These are phyloP conservation scores for Kluyveromyces siamensis DNA, from an alignment of 805 yeast genomes.

Conservation along the genomic window DNA sequence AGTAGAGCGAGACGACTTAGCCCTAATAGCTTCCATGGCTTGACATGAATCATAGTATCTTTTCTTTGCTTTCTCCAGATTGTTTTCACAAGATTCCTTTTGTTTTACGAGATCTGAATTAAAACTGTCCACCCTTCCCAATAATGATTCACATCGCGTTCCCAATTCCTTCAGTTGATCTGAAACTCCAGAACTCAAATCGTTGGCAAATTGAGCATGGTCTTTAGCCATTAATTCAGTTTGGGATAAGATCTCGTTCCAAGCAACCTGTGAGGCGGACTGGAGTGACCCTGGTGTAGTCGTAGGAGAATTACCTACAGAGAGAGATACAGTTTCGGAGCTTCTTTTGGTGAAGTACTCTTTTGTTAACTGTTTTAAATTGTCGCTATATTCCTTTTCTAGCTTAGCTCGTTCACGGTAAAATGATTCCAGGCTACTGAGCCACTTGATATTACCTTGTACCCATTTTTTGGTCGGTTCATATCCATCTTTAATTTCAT, in stretches of 20 bases:
- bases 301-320: conserved; percentile 87
- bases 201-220: conserved; percentile 47
- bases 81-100: conserved; percentile 28
- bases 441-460: conserved; percentile 60
- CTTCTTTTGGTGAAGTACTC: conserved; percentile 74
- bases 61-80: conserved; percentile 40
- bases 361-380: conserved; percentile 51
- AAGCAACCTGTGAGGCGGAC: conserved; percentile 74
- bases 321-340: conserved; percentile 49
- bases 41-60: conserved; percentile 76
- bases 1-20: conserved; percentile 56
- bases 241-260: conserved; percentile 81
- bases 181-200: conserved; percentile 50
- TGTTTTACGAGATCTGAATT: conserved; percentile 45
- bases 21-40: conserved; percentile 69
- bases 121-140: conserved; percentile 47
- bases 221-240: conserved; percentile 74
- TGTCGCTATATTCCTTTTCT: conserved; percentile 75
- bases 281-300: conserved; percentile 94
- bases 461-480: conserved; percentile 76
- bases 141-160: conserved; percentile 42
- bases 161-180: conserved; percentile 51
- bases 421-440: conserved; percentile 70
- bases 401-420: conserved; percentile 74
- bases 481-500: conserved; percentile 72